Evolutionary conservation across 305 asterid genomes (phyloP).

Genomic region (Ruellia speciosa): DNA sequence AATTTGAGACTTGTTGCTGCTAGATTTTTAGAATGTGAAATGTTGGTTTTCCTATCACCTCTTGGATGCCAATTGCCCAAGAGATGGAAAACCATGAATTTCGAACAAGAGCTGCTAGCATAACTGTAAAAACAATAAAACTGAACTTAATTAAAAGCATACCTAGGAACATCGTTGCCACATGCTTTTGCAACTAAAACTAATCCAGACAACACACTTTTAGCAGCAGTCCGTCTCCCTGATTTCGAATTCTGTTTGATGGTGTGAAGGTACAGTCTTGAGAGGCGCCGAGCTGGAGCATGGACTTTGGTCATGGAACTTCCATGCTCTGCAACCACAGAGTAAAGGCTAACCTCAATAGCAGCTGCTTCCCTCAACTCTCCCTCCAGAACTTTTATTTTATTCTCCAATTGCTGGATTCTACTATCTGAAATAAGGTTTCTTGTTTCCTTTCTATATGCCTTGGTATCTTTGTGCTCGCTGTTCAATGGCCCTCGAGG

Average conservation of each 20-base stretch:
- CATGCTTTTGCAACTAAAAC: conserved; percentile 64
- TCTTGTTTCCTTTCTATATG: conserved; percentile 35
- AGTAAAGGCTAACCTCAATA: conserved; percentile 57
- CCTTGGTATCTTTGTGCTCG: conserved; percentile 34
- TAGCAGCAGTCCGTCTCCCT: conserved; percentile 45
- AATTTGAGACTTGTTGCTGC: too few relatives aligned
- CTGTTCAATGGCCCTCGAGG: conserved; percentile 18
- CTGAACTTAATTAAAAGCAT: conserved; percentile 17
- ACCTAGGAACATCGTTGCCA: conserved; percentile 80
- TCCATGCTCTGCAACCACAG: conserved; percentile 70
- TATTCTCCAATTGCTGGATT: conserved; percentile 39
- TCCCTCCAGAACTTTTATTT: conserved; percentile 44
- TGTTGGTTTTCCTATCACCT: neutral
- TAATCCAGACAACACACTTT: conserved; percentile 54
- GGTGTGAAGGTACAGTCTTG: conserved; percentile 54
- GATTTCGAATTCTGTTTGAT: conserved; percentile 32
- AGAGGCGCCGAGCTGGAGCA: conserved; percentile 71
- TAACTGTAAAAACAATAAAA: neutral
- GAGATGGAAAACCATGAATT: neutral
- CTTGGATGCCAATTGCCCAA: neutral
- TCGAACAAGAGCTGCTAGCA: neutral
- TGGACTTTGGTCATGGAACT: conserved; percentile 67
- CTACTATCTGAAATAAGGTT: conserved; percentile 36
- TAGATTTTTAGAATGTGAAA: neutral
- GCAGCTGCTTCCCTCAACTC: conserved; percentile 71